Base-by-base conservation (phyloP, 495 filamentous ascomycete genomes). In the Daldinia caldariorum region DNA sequence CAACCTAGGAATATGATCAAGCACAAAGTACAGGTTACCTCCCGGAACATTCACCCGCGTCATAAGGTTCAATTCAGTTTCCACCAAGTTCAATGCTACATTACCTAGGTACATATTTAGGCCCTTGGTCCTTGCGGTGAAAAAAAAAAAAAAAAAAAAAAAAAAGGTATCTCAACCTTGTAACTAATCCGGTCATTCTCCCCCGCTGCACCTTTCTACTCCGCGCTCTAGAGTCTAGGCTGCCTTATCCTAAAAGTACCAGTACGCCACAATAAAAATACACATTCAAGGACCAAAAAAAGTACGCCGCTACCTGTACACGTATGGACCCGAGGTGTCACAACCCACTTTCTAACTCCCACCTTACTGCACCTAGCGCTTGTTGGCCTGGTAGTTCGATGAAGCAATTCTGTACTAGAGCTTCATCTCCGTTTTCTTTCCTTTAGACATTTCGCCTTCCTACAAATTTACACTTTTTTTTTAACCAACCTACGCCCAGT, bases 341-440 rank as follows among this genome's bases (percentile, higher is more conserved):
- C 69, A 72, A 61, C 70, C 70, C 64, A 72, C 70, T 62, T 72
- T 68, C 51, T 39, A 53, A 53, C 61, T 16, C 12, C 55, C 26
- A 55, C 37, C 60, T 66, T 66, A 66, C 57, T 37, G 58, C 26
- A 55, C 37, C 60, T 66, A 66, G 62, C 47, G 58, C 43, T 16
- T 66, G 29, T 58, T 56, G 55, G 63, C 69, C 69, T 71, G 22
- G 20, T 38, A 38, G 64, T 61, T 61, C 64, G 35, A 65, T 68
- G 70, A 72, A 72, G 70, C 70, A 72, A 72, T 72, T 61, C 65
- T 65, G 37, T 37, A 55, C 56, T 37, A 43, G 22, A 68, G 70
- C 70, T 72, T 72, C 65, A 65, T 26, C 54, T 63, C 47, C 47
- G 34, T 59, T 64, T 61, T 26, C 58, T 65, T 63, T 59, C 39